Evolutionary conservation across 176 grass and related monocot genomes (phyloP), one percentile per base, ranked within the genome.

Genomic region (Eleusine indica): DNA sequence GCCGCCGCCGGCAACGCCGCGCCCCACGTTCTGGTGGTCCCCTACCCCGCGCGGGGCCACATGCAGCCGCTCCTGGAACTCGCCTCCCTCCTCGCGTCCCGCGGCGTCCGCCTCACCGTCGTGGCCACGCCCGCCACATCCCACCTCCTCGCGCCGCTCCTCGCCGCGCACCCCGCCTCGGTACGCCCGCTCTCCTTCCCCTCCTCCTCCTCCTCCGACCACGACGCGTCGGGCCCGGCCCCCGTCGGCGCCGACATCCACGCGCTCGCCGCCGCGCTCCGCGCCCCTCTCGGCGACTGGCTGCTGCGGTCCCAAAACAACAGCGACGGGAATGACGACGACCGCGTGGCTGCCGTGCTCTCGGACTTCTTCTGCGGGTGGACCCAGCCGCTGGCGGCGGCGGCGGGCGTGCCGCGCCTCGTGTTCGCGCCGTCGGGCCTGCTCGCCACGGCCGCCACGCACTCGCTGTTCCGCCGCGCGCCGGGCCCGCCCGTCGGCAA

Each of bases 1-100:
- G 42, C 48, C 15, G 16, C 9, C 3, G 30, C 6, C n/a, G 42
- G 9, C 9, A 1, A 8, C 47, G 44, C 21, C 71, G 41, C 51
- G 29, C 80, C 76, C 0, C 93, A 92, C 43, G 38, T 95, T 18
- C 66, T 95, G 16, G 54, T 95, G 7, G 75, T 95, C 0, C 90
- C 90, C 16, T 95, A 82, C 79, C 93, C 88, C 3, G 76, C 93
- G 4, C 83, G 71, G 71, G 93, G 93, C n/a, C 93, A 95, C 79
- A 82, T 78, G 22, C 86, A 88, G 21, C 88, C 85, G 25, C 93
- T 95, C 29, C 88, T 95, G 18, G 88, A 90, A 60, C 44, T 92
- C 13, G 65, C 30, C 9, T 15, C 58, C 76, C 90, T 84, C 82
- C 90, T 95, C 37, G 88, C 90, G 0, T 5, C 63, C 3, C 75